phyloP scores from a whole-genome alignment of 306 rosid species.

The Hippophae gyantsensis region DNA sequence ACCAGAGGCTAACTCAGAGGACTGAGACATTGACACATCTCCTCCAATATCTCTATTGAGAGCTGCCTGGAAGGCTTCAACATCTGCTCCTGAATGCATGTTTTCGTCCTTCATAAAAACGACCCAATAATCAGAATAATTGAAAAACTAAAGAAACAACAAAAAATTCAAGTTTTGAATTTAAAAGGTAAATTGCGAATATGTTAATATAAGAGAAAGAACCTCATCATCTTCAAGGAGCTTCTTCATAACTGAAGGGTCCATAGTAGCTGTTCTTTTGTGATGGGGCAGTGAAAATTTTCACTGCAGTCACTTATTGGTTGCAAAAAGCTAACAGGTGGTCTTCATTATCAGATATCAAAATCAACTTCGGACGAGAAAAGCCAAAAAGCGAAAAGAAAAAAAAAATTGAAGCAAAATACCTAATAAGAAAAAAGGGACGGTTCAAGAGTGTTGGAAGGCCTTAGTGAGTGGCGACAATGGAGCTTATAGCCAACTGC shows the following conservation, averaged over 20 bases:
- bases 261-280: constrained; percentile 29
- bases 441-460: no score
- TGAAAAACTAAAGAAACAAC: not conserved
- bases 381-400: no score
- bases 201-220: constrained; percentile 9
- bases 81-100: constrained; percentile 83
- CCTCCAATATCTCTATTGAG: constrained; percentile 72
- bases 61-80: constrained; percentile 86
- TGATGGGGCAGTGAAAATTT: no score
- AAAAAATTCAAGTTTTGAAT: not conserved
- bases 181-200: constrained; percentile 3
- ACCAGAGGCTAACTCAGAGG: constrained; percentile 52
- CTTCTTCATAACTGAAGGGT: constrained; percentile 84
- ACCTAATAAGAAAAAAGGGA: no score
- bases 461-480: no score
- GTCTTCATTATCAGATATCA: no score
- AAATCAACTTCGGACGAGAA: no score
- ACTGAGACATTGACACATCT: constrained; percentile 43
- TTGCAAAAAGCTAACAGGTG: no score
- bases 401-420: no score
- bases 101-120: constrained; percentile 51
- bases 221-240: constrained; percentile 93
- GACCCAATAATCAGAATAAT: not conserved
- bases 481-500: no score
- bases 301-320: no score